These are phyloP conservation scores for Anethum foeniculum DNA, from an alignment of 140 eudicot genomes.

Conservation along the genomic window DNA sequence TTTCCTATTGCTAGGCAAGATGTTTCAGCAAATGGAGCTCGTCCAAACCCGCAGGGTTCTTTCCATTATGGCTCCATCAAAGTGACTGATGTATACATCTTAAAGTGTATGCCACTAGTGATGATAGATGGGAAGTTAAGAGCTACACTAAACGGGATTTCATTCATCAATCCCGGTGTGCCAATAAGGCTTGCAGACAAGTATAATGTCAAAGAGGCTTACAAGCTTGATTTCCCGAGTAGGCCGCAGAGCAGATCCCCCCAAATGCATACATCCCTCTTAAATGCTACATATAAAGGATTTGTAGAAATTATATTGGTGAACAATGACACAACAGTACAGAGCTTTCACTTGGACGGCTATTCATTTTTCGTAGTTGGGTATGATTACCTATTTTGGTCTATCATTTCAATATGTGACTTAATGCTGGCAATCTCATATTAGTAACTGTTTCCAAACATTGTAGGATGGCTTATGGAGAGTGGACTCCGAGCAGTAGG, in stretches of 20 bases:
- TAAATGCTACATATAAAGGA: slow-evolving; percentile 80
- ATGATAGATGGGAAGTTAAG: slow-evolving; percentile 54
- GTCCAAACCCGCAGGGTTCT: slow-evolving; percentile 98
- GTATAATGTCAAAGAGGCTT: slow-evolving; percentile 55
- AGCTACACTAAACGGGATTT: slow-evolving; percentile 73
- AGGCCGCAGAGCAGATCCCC: slow-evolving; percentile 50
- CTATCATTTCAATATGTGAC: not conserved
- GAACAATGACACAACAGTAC: slow-evolving; percentile 72
- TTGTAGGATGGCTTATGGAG: slow-evolving; percentile 81
- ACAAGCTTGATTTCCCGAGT: slow-evolving; percentile 81
- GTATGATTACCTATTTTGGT: slow-evolving; percentile 26
- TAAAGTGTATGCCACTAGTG: slow-evolving; percentile 52
- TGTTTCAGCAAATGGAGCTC: slow-evolving; percentile 89
- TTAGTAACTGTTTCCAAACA: not conserved
- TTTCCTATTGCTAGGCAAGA: slow-evolving; percentile 46
- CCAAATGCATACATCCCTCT: slow-evolving; percentile 50
- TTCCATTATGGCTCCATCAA: slow-evolving; percentile 72
- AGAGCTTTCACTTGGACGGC: slow-evolving; percentile 92
- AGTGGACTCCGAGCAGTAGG: slow-evolving; percentile 74
- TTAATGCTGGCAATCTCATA: not conserved
- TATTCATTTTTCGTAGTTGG: slow-evolving; percentile 93
- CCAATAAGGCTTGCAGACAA: slow-evolving; percentile 86
- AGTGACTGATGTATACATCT: slow-evolving; percentile 53
- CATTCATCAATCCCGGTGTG: slow-evolving; percentile 69
- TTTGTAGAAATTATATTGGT: slow-evolving; percentile 71